These are phyloP conservation scores for Cryptosporidium ubiquitum DNA, from an alignment of 169 alveolate genomes.

Conservation along the genomic window DNA sequence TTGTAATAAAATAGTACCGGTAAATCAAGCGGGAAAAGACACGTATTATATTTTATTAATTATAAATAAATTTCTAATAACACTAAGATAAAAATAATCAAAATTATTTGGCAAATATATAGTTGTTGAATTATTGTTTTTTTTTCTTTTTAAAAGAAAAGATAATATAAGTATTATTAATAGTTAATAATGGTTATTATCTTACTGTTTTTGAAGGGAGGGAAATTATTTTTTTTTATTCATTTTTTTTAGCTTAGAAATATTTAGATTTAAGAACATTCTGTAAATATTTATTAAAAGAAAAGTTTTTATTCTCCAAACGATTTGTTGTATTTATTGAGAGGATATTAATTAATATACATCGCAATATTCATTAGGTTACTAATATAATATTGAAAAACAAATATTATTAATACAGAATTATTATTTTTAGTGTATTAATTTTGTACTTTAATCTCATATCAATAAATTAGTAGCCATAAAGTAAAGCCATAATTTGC, in stretches of 20 bases:
- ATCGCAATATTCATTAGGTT: no score
- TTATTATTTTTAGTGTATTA: neutral
- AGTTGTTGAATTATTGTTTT: neutral
- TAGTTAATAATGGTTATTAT: no score
- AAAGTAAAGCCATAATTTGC: neutral
- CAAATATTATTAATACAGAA: no score
- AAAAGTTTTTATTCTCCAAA: no score
- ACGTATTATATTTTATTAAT: slow-evolving; percentile 12
- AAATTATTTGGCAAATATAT: neutral
- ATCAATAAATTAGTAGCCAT: neutral
- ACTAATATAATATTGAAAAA: no score
- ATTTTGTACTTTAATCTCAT: neutral
- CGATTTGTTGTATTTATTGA: no score
- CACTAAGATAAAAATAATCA: neutral
- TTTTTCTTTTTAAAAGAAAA: neutral
- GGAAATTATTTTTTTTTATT: no score
- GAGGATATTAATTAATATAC: neutral
- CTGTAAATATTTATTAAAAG: no score
- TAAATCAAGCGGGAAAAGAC: slow-evolving; percentile 56
- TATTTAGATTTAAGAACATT: no score
- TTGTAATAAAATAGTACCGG: slow-evolving; percentile 15
- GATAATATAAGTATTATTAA: neutral
- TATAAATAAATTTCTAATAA: neutral
- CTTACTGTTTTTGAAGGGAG: no score
- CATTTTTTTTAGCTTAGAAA: no score